A percentile compares a stretch with the other conserved stretches of the same genome.
Evolutionary conservation across 148 eudicot species (phyloP).

Genomic region (Vaccinium myrtillus): DNA sequence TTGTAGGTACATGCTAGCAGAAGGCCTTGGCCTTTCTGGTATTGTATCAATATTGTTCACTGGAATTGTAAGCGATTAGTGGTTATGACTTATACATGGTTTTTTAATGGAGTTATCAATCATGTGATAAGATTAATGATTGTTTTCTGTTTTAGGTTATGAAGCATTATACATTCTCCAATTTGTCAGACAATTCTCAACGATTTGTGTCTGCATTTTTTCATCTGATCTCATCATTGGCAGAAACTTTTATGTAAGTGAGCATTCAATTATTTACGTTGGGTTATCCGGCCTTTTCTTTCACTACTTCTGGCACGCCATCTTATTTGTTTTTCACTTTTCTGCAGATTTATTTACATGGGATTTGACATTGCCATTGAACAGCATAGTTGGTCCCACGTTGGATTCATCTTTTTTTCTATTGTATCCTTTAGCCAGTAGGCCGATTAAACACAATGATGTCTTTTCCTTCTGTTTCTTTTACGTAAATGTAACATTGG

Average conservation of each 20-base stretch:
- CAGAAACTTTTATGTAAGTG: slow-evolving; percentile 95
- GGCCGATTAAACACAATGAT: neutral
- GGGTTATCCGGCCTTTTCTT: neutral
- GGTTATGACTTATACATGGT: slow-evolving; percentile 4
- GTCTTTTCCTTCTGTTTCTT: neutral
- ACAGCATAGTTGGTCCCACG: slow-evolving; percentile 97
- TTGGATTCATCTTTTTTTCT: slow-evolving; percentile 96
- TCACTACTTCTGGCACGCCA: neutral
- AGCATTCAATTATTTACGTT: neutral
- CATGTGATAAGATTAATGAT: slow-evolving; percentile 12
- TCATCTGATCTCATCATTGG: slow-evolving; percentile 96
- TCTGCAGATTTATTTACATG: slow-evolving; percentile 96
- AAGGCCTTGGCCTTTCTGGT: slow-evolving; percentile 99
- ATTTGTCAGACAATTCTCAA: slow-evolving; percentile 89
- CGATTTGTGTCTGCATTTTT: slow-evolving; percentile 93
- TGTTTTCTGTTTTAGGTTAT: slow-evolving; percentile 58
- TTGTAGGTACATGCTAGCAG: slow-evolving; percentile 95
- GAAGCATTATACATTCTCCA: slow-evolving; percentile 95
- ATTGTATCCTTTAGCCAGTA: slow-evolving; percentile 75
- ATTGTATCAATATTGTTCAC: slow-evolving; percentile 98
- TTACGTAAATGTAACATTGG: slow-evolving; percentile 20
- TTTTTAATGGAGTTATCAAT: slow-evolving; percentile 6
- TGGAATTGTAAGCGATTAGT: slow-evolving; percentile 83
- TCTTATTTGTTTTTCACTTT: slow-evolving; percentile 11
- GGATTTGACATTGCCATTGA: slow-evolving; percentile 99